Percentiles rank a stretch among this genome's conserved stretches.
These are phyloP conservation scores for Akanthomyces dipterigenus DNA, from an alignment of 2,329 filamentous ascomycete species.

Conservation along the genomic window DNA sequence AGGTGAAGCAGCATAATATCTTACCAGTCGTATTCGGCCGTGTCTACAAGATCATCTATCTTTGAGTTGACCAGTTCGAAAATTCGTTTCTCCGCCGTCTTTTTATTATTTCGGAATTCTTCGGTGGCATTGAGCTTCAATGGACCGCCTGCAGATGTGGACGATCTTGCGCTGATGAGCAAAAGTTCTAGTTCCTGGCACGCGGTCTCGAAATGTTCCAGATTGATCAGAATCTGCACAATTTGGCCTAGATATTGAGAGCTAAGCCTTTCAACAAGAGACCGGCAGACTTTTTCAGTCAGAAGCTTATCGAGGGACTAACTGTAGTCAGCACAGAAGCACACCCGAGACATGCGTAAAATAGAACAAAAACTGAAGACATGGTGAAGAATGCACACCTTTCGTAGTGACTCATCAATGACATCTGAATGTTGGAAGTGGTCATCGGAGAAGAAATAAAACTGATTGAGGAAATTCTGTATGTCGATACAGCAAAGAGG, in stretches of 20 bases:
- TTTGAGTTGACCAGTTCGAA: conserved; percentile 98
- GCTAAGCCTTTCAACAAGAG: conserved; percentile 77
- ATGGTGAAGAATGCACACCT: conserved; percentile 37
- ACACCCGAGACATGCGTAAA: neutral
- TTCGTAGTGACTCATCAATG: conserved; percentile 85
- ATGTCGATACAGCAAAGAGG: conserved; percentile 97
- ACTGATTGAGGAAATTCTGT: conserved; percentile 93
- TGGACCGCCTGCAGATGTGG: conserved; percentile 71
- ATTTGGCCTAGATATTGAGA: conserved; percentile 97
- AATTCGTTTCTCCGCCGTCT: conserved; percentile 93
- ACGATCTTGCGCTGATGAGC: conserved; percentile 76
- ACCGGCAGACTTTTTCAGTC: conserved; percentile 84
- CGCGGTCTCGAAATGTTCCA: conserved; percentile 93
- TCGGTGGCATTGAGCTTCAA: conserved; percentile 77
- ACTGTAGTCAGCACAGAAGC: neutral
- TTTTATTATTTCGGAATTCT: conserved; percentile 83
- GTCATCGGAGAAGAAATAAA: conserved; percentile 95
- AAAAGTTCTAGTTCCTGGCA: conserved; percentile 85
- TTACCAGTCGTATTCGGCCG: conserved; percentile 92
- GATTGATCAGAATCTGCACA: conserved; percentile 94
- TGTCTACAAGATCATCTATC: conserved; percentile 95
- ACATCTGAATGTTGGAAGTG: conserved; percentile 86
- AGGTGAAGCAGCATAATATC: conserved; percentile 12
- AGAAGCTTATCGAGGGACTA: conserved; percentile 92
- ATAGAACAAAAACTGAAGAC: neutral